Percentiles rank a stretch among this genome's conserved stretches.
These are phyloP conservation scores for Pythium diclinum DNA, from an alignment of 352 stramenopile species.

Conservation along the genomic window DNA sequence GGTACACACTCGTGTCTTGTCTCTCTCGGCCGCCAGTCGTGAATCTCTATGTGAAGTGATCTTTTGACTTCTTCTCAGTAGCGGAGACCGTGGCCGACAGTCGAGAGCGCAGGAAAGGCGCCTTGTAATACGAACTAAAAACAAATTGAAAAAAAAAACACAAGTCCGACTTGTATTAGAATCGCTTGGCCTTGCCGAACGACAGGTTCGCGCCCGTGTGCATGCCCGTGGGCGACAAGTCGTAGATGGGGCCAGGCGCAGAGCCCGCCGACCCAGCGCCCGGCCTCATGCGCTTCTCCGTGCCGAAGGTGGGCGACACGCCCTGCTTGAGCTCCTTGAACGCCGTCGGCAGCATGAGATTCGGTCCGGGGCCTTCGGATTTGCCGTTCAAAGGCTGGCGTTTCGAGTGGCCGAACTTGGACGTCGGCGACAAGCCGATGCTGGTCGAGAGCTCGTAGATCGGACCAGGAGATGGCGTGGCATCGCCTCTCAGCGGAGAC, in stretches of 20 bases:
- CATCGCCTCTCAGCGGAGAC: constrained; percentile 41
- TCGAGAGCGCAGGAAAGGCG: not conserved
- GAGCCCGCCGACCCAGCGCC: constrained; percentile 12
- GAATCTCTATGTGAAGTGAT: not conserved
- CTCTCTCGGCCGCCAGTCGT: not conserved
- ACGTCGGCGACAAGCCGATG: constrained; percentile 38
- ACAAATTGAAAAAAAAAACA: not conserved
- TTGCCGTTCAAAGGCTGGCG: constrained; percentile 54
- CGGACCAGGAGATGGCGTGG: constrained; percentile 62
- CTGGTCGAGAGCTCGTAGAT: constrained; percentile 69
- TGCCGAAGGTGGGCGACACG: constrained; percentile 73
- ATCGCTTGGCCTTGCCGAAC: constrained; percentile 74
- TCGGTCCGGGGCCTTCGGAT: constrained; percentile 55
- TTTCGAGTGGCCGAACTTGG: constrained; percentile 63
- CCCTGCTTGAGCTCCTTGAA: constrained; percentile 44
- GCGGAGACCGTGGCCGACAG: not conserved
- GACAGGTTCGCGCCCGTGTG: constrained; percentile 44
- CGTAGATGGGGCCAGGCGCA: constrained; percentile 65
- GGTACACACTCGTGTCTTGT: not conserved
- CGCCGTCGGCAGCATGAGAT: constrained; percentile 53
- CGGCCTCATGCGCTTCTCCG: constrained; percentile 46
- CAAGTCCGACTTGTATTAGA: constrained; percentile 20
- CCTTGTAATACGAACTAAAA: constrained; percentile 15
- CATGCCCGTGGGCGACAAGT: constrained; percentile 61
- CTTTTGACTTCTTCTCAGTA: not conserved